These are phyloP conservation scores for Apophysomyces variabilis DNA, from an alignment of 371 early-diverging fungal species.

Conservation along the genomic window DNA sequence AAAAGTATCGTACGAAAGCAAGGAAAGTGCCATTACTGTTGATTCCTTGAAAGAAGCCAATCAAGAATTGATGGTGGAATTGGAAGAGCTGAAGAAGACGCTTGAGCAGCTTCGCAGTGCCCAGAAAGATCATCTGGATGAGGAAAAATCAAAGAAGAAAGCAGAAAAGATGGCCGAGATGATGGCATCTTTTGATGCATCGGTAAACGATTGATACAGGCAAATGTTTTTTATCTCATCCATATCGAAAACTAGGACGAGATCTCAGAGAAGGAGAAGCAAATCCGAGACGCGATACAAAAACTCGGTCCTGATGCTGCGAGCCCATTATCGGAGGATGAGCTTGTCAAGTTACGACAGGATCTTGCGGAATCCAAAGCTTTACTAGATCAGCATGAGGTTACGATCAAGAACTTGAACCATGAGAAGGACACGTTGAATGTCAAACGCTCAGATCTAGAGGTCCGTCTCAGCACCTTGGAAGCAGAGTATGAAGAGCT, in stretches of 20 bases:
- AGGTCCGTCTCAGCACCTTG: slow-evolving; percentile 70
- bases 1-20: slow-evolving; percentile 83
- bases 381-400: slow-evolving; percentile 70
- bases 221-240: neutral
- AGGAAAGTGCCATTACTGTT: slow-evolving; percentile 81
- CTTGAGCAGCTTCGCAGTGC: slow-evolving; percentile 50
- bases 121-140: slow-evolving; percentile 53
- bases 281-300: slow-evolving; percentile 67
- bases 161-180: slow-evolving; percentile 81
- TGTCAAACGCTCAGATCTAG: slow-evolving; percentile 75
- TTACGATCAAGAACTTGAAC: slow-evolving; percentile 67
- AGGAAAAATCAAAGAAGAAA: slow-evolving; percentile 76
- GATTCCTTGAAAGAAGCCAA: slow-evolving; percentile 89
- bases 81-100: slow-evolving; percentile 75
- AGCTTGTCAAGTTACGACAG: slow-evolving; percentile 75
- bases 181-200: slow-evolving; percentile 82
- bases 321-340: slow-evolving; percentile 46
- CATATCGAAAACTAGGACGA: slow-evolving; percentile 47
- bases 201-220: slow-evolving; percentile 39
- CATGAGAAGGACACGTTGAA: slow-evolving; percentile 66
- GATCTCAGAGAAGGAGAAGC: slow-evolving; percentile 71
- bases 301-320: slow-evolving; percentile 55
- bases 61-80: slow-evolving; percentile 67
- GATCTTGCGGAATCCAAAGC: slow-evolving; percentile 79
- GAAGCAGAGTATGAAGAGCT: slow-evolving; percentile 93